Evolutionary conservation across 2,329 filamentous ascomycete genomes (phyloP).

Genomic region (Microcera coccophila): DNA sequence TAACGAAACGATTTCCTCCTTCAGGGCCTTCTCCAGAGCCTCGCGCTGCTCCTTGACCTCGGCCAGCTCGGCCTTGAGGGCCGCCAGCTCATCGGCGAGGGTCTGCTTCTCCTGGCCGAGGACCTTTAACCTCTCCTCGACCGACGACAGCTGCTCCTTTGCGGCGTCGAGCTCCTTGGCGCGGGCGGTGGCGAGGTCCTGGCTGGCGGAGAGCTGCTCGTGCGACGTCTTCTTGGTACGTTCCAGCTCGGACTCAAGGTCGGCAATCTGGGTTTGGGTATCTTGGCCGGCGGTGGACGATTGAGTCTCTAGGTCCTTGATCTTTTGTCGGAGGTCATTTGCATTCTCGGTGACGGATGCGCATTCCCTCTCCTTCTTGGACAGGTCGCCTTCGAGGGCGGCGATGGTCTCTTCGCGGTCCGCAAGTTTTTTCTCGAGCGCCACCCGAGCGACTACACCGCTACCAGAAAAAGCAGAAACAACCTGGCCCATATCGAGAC

Average conservation of each 20-base stretch:
- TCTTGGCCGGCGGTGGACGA: conserved; percentile 30
- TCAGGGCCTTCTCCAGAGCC: conserved; percentile 30
- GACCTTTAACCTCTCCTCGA: conserved; percentile 26
- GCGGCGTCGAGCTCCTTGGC: conserved; percentile 23
- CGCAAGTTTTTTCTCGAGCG: conserved; percentile 37
- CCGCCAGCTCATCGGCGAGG: conserved; percentile 31
- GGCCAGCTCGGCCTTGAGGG: conserved; percentile 32
- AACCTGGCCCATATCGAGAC: conserved; percentile 38
- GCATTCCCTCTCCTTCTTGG: conserved; percentile 38
- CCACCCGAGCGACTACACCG: conserved; percentile 26
- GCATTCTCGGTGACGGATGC: conserved; percentile 33
- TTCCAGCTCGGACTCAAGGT: conserved; percentile 35
- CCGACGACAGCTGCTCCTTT: conserved; percentile 18
- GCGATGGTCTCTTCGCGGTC: conserved; percentile 37
- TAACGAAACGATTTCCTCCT: conserved; percentile 30
- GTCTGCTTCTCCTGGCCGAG: conserved; percentile 29
- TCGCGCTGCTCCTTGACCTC: conserved; percentile 34
- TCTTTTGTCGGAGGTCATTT: conserved; percentile 37
- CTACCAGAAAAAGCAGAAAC: conserved; percentile 35
- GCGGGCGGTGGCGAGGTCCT: conserved; percentile 20
- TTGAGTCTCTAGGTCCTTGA: conserved; percentile 34
- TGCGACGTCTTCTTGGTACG: conserved; percentile 21
- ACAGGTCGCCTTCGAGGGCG: conserved; percentile 30
- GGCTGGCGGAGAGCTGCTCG: conserved; percentile 26
- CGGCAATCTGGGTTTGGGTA: conserved; percentile 30